phyloP scores from a whole-genome alignment of 331 rosid species.

The Stylosanthes scabra region DNA sequence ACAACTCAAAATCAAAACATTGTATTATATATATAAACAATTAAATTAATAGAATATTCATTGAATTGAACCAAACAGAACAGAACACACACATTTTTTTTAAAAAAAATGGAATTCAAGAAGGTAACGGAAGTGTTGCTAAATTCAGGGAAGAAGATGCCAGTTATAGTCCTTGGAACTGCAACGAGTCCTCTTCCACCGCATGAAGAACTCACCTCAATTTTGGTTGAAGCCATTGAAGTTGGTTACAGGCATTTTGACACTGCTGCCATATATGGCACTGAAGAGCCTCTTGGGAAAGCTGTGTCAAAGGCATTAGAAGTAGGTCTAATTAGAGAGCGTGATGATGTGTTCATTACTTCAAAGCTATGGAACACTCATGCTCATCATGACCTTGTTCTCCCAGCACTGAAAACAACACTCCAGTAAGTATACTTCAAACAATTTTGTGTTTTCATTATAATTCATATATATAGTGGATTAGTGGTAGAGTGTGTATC shows the following conservation, averaged over 20 bases:
- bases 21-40: neutral
- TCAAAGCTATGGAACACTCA: constrained; percentile 58
- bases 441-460: too few relatives aligned
- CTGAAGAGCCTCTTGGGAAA: constrained; percentile 49
- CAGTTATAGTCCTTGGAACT: constrained; percentile 50
- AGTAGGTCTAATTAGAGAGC: constrained; percentile 38
- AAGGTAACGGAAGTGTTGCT: constrained; percentile 33
- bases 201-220: constrained; percentile 30
- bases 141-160: constrained; percentile 50
- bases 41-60: constrained; percentile 15
- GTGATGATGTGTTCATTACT: constrained; percentile 52
- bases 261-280: constrained; percentile 51
- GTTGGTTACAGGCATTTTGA: constrained; percentile 58
- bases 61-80: constrained; percentile 26
- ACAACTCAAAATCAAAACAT: constrained; percentile 13
- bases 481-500: neutral
- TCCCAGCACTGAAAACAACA: constrained; percentile 49
- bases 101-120: constrained; percentile 28
- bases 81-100: neutral
- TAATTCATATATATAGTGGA: too few relatives aligned
- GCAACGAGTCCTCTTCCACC: constrained; percentile 44
- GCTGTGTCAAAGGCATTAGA: constrained; percentile 49
- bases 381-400: constrained; percentile 52
- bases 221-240: constrained; percentile 47
- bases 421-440: constrained; percentile 32